Evolutionary conservation across 306 rosid genomes (phyloP), one percentile per base, ranked within the genome.

Genomic region (Prunus mira): DNA sequence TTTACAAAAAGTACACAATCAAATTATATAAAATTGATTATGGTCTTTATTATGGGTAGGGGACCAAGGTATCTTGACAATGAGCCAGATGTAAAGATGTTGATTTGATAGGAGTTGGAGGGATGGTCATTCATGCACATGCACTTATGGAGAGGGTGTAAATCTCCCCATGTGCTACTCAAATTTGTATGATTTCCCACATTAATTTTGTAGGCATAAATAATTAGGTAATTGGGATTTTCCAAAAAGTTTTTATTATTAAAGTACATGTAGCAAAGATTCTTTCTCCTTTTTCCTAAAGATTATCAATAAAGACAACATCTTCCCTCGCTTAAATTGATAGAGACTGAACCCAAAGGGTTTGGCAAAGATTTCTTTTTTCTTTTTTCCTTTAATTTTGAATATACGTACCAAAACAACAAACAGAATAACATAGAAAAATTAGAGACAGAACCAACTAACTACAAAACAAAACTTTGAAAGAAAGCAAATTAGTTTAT

Each of bases 41-140:
- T 45, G 3, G 62, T 30, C 28, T 43, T 28, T 41, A 55, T 25
- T 65, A 45, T 71, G 50, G 56, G 71, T 52, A 65, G 41, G 76
- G 50, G 84, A 2, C 24, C 65, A 50, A 41, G 74, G 38, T 50
- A 25, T 34, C 57, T 32, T 47, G 69, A 71, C 22, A 24, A 57
- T 76, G 24, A 76, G 83, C 74, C 65, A 72, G 41, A 25, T 46
- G 55, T 6, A 19, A 18, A 58, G 60, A 41, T 66, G 69, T 75
- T 69, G 84, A 70, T 56, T 63, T 49, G 68, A 69, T 67, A 41
- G 65, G 41, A 73, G 65, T 24, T 4, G 30, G 57, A 52, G 57
- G n/a, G 57, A 72, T 12, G 41, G 80, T 46, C 79, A 81, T 79
- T 79, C 71, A 69, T 79, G 78, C 87, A 82, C 89, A 83, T 89